phyloP scores from a whole-genome alignment of 495 filamentous ascomycete genomes.

The Podospora conica region DNA sequence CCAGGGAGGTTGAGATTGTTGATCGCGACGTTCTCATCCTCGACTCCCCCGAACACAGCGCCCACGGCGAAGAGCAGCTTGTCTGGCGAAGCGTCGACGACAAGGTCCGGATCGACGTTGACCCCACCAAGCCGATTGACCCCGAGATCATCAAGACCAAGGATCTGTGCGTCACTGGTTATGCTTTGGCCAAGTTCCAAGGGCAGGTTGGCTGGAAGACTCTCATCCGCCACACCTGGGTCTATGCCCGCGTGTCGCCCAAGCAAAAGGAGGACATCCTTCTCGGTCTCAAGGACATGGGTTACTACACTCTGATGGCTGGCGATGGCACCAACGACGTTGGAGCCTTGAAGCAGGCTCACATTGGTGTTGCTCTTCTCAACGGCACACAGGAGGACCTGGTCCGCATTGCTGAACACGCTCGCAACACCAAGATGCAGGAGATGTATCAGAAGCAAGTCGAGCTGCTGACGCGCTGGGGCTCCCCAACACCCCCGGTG shows the following conservation, averaged over 20 bases:
- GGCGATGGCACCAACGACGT: conserved; percentile 99
- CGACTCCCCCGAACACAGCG: conserved; percentile 88
- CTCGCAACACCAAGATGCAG: conserved; percentile 92
- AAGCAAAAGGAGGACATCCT: conserved; percentile 99
- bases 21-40: conserved; percentile 93
- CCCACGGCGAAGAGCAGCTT: conserved; percentile 63
- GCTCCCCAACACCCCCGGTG: conserved; percentile 83
- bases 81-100: conserved; percentile 97
- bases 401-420: conserved; percentile 84
- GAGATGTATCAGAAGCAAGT: conserved; percentile 97
- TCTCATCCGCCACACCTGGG: conserved; percentile 86
- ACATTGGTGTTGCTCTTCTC: conserved; percentile 91
- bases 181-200: conserved; percentile 86
- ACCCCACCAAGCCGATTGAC: conserved; percentile 77
- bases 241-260: conserved; percentile 95
- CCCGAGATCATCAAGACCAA: conserved; percentile 73
- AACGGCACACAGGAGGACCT: conserved; percentile 92
- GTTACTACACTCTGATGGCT: conserved; percentile 98
- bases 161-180: conserved; percentile 94
- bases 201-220: conserved; percentile 63
- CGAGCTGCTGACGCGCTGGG: conserved; percentile 84
- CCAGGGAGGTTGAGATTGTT: conserved; percentile 92
- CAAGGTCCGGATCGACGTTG: conserved; percentile 77
- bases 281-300: conserved; percentile 87
- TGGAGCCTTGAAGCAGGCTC: conserved; percentile 95